phyloP scores from a whole-genome alignment of 1,139 yeast genomes.

The Geotrichum candidum region DNA sequence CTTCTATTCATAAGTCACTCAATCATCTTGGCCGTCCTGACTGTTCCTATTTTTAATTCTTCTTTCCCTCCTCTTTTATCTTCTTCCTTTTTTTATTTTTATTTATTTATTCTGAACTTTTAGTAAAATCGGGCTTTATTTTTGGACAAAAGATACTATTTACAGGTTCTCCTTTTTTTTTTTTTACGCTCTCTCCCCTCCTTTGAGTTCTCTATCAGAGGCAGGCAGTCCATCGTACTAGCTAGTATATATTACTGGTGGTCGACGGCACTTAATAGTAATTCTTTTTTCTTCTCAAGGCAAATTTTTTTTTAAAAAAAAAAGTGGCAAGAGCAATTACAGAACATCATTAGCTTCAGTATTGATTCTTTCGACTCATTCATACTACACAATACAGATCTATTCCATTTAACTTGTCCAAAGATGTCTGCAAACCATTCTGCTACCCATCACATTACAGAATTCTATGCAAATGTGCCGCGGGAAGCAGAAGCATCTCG shows the following conservation, averaged over 20 bases:
- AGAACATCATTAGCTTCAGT: background rate
- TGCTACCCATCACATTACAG: background rate
- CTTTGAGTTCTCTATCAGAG: background rate
- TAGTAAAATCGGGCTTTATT: background rate
- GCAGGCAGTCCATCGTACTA: background rate
- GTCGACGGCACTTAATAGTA: background rate
- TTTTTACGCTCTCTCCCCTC: background rate
- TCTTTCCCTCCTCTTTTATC: background rate
- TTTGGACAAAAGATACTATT: background rate
- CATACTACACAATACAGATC: background rate
- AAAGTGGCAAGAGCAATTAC: too few species aligned
- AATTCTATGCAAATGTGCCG: background rate
- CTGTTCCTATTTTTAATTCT: background rate
- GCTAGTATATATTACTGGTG: background rate
- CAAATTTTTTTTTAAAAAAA: too few species aligned
- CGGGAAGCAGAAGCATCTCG: background rate
- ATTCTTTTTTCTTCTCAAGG: background rate
- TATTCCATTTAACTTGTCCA: background rate
- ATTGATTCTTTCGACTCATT: background rate
- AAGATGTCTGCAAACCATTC: background rate
- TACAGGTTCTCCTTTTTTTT: background rate
- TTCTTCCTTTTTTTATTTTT: background rate
- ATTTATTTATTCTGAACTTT: background rate
- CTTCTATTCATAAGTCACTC: background rate
- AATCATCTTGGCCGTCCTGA: background rate